Evolutionary conservation across 225 moss, liverwort and hornwort genomes (phyloP).

Genomic region (Polytrichum formosum): DNA sequence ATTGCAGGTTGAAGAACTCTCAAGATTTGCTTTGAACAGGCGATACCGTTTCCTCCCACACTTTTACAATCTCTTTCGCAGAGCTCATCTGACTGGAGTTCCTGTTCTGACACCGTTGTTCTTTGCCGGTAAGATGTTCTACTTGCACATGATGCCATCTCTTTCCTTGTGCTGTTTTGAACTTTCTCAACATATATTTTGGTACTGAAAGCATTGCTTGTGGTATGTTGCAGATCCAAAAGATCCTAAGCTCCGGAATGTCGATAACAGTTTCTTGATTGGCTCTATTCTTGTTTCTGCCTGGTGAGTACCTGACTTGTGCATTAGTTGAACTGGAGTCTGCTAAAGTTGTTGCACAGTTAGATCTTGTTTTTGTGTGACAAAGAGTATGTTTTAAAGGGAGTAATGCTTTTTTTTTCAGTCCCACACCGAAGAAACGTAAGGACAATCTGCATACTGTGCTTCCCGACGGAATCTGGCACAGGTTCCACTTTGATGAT

Average conservation of each 20-base stretch:
- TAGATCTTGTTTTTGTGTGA: not conserved
- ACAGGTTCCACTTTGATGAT: conserved; percentile 78
- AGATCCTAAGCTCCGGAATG: conserved; percentile 68
- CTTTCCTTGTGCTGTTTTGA: not conserved
- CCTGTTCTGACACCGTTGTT: conserved; percentile 89
- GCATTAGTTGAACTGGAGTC: not conserved
- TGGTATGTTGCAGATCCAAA: conserved; percentile 49
- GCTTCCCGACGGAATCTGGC: conserved; percentile 84
- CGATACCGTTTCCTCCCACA: conserved; percentile 79
- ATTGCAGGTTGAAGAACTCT: conserved; percentile 74
- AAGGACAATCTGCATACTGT: conserved; percentile 23
- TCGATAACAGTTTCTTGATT: conserved; percentile 76
- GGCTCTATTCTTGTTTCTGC: conserved; percentile 78
- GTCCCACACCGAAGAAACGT: conserved; percentile 47
- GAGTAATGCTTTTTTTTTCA: conserved; percentile 19
- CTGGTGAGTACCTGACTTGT: conserved; percentile 38
- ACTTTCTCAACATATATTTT: too few relatives aligned
- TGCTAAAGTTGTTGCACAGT: not conserved
- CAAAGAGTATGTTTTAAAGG: not conserved
- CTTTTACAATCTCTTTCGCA: conserved; percentile 80
- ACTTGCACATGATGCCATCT: not conserved
- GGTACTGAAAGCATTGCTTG: too few relatives aligned
- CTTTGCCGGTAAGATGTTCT: conserved; percentile 64
- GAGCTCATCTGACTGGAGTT: conserved; percentile 67
- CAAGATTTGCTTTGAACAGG: conserved; percentile 61